Evolutionary conservation across 768 basidiomycete genomes (phyloP).

Genomic region (Hydnum rufescens): DNA sequence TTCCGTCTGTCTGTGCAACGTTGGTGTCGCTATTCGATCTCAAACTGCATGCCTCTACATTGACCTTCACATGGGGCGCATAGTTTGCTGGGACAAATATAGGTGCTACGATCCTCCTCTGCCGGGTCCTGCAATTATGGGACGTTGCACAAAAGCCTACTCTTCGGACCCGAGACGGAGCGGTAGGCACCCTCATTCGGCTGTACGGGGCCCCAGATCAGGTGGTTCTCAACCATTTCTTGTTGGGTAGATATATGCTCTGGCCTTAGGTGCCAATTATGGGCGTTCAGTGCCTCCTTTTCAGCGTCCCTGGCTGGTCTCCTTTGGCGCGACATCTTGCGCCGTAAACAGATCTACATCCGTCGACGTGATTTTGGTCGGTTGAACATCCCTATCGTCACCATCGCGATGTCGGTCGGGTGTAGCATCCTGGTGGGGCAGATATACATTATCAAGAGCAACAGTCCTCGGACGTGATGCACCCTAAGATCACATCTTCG

Average conservation of each 20-base stretch:
- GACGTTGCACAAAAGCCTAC: slow-evolving; percentile 5
- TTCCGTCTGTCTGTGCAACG: slow-evolving; percentile 56
- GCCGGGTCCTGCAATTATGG: slow-evolving; percentile 46
- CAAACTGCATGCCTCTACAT: background rate
- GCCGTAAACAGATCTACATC: slow-evolving; percentile 49
- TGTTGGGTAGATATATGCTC: slow-evolving; percentile 29
- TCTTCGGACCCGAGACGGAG: slow-evolving; percentile 5
- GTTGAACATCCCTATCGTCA: slow-evolving; percentile 7
- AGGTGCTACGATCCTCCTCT: slow-evolving; percentile 74
- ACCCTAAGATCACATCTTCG: too few species aligned
- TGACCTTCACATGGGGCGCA: background rate
- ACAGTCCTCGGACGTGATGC: too few species aligned
- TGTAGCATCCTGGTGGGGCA: slow-evolving; percentile 9
- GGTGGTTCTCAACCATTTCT: slow-evolving; percentile 13
- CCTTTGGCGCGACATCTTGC: slow-evolving; percentile 58
- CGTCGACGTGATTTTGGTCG: slow-evolving; percentile 39
- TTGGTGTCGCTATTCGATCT: slow-evolving; percentile 13
- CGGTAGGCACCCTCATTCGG: background rate
- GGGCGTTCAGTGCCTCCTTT: slow-evolving; percentile 85
- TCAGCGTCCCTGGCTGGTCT: slow-evolving; percentile 76
- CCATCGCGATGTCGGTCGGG: slow-evolving; percentile 8
- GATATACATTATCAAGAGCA: slow-evolving; percentile 5
- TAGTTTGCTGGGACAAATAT: slow-evolving; percentile 71
- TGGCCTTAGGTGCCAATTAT: slow-evolving; percentile 75
- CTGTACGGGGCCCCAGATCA: background rate